Evolutionary conservation across 2,329 filamentous ascomycete species (phyloP), one percentile per base, ranked within the genome.

Genomic region (Hansfordia pulvinata): DNA sequence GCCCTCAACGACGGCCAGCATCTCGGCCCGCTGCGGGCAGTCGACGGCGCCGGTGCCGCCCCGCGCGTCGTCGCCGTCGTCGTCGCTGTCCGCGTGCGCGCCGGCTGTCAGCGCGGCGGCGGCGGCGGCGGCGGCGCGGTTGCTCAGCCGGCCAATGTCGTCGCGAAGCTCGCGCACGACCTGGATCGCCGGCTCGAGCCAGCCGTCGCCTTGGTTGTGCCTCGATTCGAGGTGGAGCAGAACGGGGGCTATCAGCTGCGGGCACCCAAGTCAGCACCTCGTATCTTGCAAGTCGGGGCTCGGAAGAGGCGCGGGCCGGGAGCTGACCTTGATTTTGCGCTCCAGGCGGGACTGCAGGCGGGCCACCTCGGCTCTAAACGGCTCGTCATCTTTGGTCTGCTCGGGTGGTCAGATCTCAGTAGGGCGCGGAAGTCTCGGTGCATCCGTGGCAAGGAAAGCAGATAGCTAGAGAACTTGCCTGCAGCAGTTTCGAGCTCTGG

Each of bases 91-190:
- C 17, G 64, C 58, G 5, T n/a, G n/a, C n/a, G n/a, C n/a, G n/a
- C n/a, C n/a, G n/a, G n/a, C n/a, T n/a, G n/a, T n/a, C n/a, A n/a
- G n/a, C n/a, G n/a, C n/a, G n/a, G n/a, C n/a, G n/a, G n/a, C n/a
- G n/a, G 78, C 80, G 7, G 78, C 79, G 34, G 65, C 68, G 34
- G 79, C 75, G 3, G 94, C 60, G 10, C 79, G 74, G 30, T 74
- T 69, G 2, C 84, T 86, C 2, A 98, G 64, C 5, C 69, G 61
- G 39, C 86, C 75, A 26, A 96, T 93, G 19, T 92, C 83, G 47
- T 73, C 75, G 36, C 86, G 76, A 16, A 98, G 64, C 10, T 77
- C 71, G 48, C 83, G 90, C 19, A 86, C 88, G 13, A 94, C 64
- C 4, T 72, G 69, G 6, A 92, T 73, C 2, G 88, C 86, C 19